Conservation (phyloP, 306 rosid species). For the Ammopiptanthus mongolicus region DNA sequence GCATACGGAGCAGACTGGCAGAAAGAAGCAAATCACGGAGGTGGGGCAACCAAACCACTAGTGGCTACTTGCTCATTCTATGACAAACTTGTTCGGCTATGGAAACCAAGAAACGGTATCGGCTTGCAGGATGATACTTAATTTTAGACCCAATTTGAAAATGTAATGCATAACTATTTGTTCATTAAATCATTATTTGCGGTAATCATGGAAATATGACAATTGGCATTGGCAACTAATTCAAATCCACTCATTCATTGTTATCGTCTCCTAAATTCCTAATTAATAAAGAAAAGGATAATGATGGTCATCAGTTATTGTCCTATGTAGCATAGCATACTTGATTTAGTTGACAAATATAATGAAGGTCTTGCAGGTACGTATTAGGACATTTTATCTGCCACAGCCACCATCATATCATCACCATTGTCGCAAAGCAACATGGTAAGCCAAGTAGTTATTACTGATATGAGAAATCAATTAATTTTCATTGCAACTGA, state of each 20-base stretch:
- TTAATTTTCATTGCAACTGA: background rate
- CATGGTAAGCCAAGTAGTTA: background rate
- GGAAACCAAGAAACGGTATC: constrained; percentile 57
- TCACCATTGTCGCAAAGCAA: background rate
- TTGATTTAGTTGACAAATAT: background rate
- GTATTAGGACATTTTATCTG: background rate
- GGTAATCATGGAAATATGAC: background rate
- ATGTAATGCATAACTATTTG: background rate
- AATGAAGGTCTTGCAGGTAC: background rate
- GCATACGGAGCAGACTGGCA: constrained; percentile 97
- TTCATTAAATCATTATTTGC: background rate
- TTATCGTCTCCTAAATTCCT: background rate
- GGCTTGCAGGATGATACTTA: constrained; percentile 5
- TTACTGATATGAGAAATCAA: background rate
- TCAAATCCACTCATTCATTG: background rate
- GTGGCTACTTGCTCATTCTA: constrained; percentile 93
- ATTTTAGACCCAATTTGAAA: background rate
- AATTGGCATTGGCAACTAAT: background rate
- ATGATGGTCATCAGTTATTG: background rate
- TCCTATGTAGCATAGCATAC: background rate
- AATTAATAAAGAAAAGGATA: background rate
- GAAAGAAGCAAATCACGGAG: constrained; percentile 29
- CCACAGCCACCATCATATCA: too few species aligned
- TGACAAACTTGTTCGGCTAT: constrained; percentile 63
- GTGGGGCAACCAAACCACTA: constrained; percentile 35